Evolutionary conservation across 192 early-diverging fungal species (phyloP).

Genomic region (Coemansia sp.): DNA sequence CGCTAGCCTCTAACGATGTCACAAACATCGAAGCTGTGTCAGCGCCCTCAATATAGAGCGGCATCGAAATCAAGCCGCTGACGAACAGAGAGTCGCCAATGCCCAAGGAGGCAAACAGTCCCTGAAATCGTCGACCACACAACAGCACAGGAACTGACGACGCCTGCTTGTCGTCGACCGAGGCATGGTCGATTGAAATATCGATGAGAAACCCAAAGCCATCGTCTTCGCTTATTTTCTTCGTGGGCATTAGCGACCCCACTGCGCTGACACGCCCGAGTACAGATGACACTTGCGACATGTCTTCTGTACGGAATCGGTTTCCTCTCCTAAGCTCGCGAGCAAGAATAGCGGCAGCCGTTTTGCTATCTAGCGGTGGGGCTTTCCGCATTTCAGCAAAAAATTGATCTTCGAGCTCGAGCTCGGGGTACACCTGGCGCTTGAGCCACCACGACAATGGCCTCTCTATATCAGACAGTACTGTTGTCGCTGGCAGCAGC

Average conservation of each 20-base stretch:
- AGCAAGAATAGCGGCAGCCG: constrained; percentile 18
- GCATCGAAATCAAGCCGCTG: constrained; percentile 13
- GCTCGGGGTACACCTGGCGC: constrained; percentile 26
- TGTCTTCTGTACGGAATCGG: not conserved
- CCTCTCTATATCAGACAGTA: not conserved
- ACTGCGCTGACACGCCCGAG: constrained; percentile 22
- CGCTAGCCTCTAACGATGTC: constrained; percentile 12
- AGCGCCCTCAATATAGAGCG: not conserved
- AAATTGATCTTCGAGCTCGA: constrained; percentile 17
- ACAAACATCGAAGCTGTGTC: constrained; percentile 7
- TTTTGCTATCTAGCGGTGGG: not conserved
- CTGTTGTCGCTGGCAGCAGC: constrained; percentile 9
- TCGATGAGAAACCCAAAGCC: constrained; percentile 21
- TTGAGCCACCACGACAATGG: constrained; percentile 40
- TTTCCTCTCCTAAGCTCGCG: not conserved
- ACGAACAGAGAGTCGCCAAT: constrained; percentile 33
- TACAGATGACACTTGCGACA: not conserved
- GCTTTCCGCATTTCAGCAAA: constrained; percentile 7
- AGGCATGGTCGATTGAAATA: constrained; percentile 13
- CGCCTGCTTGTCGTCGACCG: not conserved
- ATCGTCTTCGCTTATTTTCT: too few species aligned
- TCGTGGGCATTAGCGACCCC: constrained; percentile 12
- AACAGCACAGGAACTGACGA: constrained; percentile 15
- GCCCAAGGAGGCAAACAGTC: constrained; percentile 21
- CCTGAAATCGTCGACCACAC: constrained; percentile 17